Base-by-base conservation (phyloP, 2,329 filamentous ascomycete genomes). In the Claviceps sp. region DNA sequence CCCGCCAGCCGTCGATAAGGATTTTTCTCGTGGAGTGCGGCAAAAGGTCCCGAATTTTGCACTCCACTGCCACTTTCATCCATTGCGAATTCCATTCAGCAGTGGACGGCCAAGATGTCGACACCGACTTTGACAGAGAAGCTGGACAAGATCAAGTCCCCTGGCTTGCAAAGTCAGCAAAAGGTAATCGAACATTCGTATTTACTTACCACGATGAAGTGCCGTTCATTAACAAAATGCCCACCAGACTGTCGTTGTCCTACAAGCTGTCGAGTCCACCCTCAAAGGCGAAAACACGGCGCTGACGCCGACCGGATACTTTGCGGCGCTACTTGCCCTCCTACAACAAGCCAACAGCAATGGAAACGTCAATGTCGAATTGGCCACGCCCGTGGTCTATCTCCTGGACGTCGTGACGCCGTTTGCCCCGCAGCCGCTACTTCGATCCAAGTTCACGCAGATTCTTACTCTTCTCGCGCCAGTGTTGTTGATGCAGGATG, bases 101-200 rank as follows among this genome's bases (percentile, higher is more conserved):
- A 46, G 43, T 52, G 46, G 47, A 54, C 59, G 57, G 61, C 61
- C 57, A 54, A 56, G 55, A 59, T 60, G 61, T 64, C 71, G 61
- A 72, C 75, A 57, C 64, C 71, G 61, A 72, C 75, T 58, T 64
- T 97, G 63, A 82, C 86, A 67, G 91, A 95, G 75, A 94, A 89
- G 76, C 81, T 98, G 67, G 87, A 91, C 73, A 96, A 94, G 79
- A 96, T 97, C 69, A 87, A 93, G 71, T 93, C 87, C 65, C 93
- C 93, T 52, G 95, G 95, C 70, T 81, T 96, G 63, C 88, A 97
- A 70, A 95, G 87, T 67, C 90, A 96, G 72, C 83, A 95, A 69
- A 89, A 90, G 79, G 89, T 93, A 73, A 60, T 74, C 41, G 30
- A 34, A 11, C 30, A 34, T 34, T 11, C 30, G 30, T 3, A 13